Evolutionary conservation across 2,329 filamentous ascomycete genomes (phyloP).

Genomic region (Aspergillus neoniger): DNA sequence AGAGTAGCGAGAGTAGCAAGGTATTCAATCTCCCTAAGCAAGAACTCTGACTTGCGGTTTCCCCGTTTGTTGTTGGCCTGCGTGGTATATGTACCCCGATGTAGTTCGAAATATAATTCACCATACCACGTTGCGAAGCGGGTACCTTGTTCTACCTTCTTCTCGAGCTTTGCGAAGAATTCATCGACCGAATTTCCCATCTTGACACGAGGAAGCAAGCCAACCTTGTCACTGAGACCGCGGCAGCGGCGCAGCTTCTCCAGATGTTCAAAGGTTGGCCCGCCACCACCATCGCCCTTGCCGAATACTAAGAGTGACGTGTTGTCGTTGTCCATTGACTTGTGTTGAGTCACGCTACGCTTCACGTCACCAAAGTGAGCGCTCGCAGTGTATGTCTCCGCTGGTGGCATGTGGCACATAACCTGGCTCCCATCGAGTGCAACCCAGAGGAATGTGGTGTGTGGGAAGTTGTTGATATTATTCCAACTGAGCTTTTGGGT

Average conservation of each 20-base stretch:
- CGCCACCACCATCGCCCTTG: conserved; percentile 94
- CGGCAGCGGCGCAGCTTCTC: conserved; percentile 93
- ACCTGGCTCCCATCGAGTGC: conserved; percentile 93
- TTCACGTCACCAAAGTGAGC: conserved; percentile 94
- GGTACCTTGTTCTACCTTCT: conserved; percentile 67
- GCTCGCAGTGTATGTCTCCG: conserved; percentile 92
- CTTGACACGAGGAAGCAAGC: conserved; percentile 80
- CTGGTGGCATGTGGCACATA: conserved; percentile 94
- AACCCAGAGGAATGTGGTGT: conserved; percentile 99
- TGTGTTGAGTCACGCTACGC: conserved; percentile 87
- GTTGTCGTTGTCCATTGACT: conserved; percentile 90
- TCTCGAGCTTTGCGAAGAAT: conserved; percentile 84
- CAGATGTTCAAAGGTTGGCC: conserved; percentile 88
- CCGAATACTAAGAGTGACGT: conserved; percentile 92
- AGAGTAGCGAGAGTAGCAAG: conserved; percentile 84
- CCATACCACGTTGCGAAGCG: conserved; percentile 95
- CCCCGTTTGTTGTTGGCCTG: conserved; percentile 97
- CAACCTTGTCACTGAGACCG: conserved; percentile 84
- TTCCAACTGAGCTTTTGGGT: conserved; percentile 99
- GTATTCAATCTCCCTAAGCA: conserved; percentile 85
- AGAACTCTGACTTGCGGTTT: conserved; percentile 81
- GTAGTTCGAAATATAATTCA: conserved; percentile 96
- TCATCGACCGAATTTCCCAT: conserved; percentile 90
- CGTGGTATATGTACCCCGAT: conserved; percentile 95
- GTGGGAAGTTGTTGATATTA: conserved; percentile 98